These are phyloP conservation scores for Omphalea diandra DNA, from an alignment of 441 rosid genomes.

Conservation along the genomic window DNA sequence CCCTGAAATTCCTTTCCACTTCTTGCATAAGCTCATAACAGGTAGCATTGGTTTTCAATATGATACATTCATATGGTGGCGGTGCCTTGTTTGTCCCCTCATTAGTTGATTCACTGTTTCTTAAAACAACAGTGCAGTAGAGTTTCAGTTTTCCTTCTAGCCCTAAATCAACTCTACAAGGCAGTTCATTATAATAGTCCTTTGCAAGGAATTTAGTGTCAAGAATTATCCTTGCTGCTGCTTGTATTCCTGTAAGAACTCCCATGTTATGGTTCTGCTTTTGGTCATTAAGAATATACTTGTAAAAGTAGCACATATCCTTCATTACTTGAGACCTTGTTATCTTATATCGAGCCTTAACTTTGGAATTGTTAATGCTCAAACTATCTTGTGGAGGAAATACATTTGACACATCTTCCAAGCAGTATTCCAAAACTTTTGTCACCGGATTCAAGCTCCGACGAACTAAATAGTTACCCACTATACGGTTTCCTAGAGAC, in stretches of 20 bases:
- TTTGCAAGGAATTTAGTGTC: conserved; percentile 69
- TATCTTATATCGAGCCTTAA: conserved; percentile 45
- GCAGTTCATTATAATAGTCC: conserved; percentile 43
- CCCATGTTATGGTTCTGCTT: conserved; percentile 38
- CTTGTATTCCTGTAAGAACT: conserved; percentile 43
- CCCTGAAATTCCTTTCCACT: conserved; percentile 63
- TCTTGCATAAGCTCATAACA: conserved; percentile 51
- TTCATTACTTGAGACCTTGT: conserved; percentile 60
- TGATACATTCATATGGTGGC: no score
- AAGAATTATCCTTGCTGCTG: conserved; percentile 62
- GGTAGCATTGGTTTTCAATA: no score
- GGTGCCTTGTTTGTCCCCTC: conserved; percentile 14
- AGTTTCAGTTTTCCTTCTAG: conserved; percentile 48
- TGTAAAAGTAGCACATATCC: conserved; percentile 57
- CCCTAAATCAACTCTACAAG: conserved; percentile 27
- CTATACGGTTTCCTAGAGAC: conserved; percentile 82
- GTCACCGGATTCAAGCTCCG: conserved; percentile 87
- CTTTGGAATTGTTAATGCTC: conserved; percentile 34
- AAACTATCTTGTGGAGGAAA: conserved; percentile 42
- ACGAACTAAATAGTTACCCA: conserved; percentile 78
- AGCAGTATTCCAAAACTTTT: conserved; percentile 77
- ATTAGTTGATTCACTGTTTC: conserved; percentile 26
- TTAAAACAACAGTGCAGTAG: conserved; percentile 49
- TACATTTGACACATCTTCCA: conserved; percentile 63
- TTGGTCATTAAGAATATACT: conserved; percentile 51